Base-by-base conservation (phyloP, 2,329 filamentous ascomycete species). In the Paraconiothyrium sp. region DNA sequence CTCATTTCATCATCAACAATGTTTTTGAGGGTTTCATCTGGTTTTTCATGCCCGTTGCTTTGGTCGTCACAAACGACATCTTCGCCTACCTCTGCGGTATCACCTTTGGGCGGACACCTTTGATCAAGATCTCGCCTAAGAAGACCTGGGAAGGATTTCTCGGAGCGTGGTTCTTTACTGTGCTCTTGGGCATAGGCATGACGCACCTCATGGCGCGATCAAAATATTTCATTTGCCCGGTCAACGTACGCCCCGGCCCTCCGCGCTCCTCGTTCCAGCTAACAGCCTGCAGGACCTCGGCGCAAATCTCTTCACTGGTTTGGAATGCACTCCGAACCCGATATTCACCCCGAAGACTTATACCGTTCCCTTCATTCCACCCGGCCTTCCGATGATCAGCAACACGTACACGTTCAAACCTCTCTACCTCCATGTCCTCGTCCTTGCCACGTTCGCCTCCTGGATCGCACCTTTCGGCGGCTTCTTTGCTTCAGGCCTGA, bases 1-100 rank as follows among this genome's bases (percentile, higher is more conserved):
- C 95, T 14, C 95, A 99, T 79, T 99, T 99, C 79, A 93, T 98
- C 82, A 98, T 99, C 92, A 99, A 99, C 86, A 99, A 99, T 81
- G 91, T 99, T 68, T 96, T 99, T 72, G 95, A 99, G 82, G 95
- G 95, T 82, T 93, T 99, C 92, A 97, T 99, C 78, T 99, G 95
- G 95, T 98, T 99, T 85, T 97, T 98, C 86, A 83, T 99, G 48
- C 95, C 95, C 8, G 94, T 93, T 8, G 90, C 93, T 57, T 87
- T 99, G 71, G 95, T 99, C 78, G 97, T 99, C 77, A 97, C 92
- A 66, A 99, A 99, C 80, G 95, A 99, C 77, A 99, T 99, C 67
- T 98, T 96, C 74, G 95, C 95, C 72, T 99, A 99, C 78, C 89
- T 99, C 64, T 97, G 94, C 79, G 95, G 95, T 63, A 98, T 99